phyloP scores from a whole-genome alignment of 805 yeast genomes.

The Soucietia sequanensis region DNA sequence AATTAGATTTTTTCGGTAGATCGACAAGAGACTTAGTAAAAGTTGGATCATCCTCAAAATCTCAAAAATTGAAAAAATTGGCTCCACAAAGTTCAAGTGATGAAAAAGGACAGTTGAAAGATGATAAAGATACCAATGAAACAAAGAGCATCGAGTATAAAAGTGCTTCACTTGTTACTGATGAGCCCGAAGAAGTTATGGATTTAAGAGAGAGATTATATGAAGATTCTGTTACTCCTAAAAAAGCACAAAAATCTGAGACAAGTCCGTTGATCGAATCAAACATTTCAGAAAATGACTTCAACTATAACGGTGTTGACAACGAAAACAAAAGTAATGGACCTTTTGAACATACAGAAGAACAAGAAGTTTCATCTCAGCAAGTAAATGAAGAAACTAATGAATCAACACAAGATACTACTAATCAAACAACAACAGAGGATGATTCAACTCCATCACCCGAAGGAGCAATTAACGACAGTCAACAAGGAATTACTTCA shows the following conservation, averaged over 20 bases:
- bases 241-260: constrained; percentile 3
- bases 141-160: constrained; percentile 7
- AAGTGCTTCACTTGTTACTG: constrained; percentile 17
- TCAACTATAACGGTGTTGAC: too few relatives aligned
- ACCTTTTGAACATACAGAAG: neutral
- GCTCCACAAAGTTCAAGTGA: constrained; percentile 5
- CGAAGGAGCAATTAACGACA: neutral
- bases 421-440: too few relatives aligned
- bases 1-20: constrained; percentile 60
- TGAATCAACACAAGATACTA: too few relatives aligned
- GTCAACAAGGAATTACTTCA: neutral
- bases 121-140: constrained; percentile 10
- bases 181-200: constrained; percentile 37
- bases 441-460: constrained; percentile 1
- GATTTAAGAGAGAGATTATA: constrained; percentile 31
- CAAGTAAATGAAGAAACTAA: too few relatives aligned
- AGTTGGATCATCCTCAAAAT: constrained; percentile 30
- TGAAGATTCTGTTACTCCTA: constrained; percentile 26
- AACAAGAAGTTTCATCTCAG: too few relatives aligned
- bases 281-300: too few relatives aligned
- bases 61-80: too few relatives aligned
- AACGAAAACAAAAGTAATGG: neutral
- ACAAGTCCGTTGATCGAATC: constrained; percentile 5
- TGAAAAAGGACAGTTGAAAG: constrained; percentile 8
- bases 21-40: constrained; percentile 17